phyloP scores from a whole-genome alignment of 257 asterid species.

The Knoxia roxburghii region DNA sequence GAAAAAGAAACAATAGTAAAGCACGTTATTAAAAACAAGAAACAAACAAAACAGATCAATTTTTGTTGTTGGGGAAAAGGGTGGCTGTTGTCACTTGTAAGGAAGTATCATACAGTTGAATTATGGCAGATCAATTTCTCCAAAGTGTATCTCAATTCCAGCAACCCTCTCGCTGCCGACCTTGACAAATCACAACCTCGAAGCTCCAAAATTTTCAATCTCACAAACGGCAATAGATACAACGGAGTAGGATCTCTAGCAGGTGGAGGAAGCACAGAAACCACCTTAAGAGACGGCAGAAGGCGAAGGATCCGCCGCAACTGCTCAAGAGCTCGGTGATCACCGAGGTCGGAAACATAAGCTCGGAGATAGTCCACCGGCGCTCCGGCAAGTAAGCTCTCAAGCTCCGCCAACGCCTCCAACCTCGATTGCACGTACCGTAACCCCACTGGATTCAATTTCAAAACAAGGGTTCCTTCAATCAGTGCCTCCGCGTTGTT shows the following conservation, averaged over 20 bases:
- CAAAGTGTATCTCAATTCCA: constrained; percentile 78
- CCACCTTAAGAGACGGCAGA: constrained; percentile 72
- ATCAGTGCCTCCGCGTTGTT: constrained; percentile 62
- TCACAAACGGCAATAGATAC: constrained; percentile 62
- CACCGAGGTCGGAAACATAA: constrained; percentile 92
- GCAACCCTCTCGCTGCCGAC: constrained; percentile 72
- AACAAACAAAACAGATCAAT: no score
- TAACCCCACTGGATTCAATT: constrained; percentile 85
- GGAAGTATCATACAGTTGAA: constrained; percentile 50
- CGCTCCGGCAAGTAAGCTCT: constrained; percentile 76
- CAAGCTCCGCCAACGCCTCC: constrained; percentile 80
- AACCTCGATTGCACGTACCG: constrained; percentile 84
- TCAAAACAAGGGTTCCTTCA: constrained; percentile 71
- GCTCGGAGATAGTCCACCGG: constrained; percentile 97
- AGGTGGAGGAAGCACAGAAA: constrained; percentile 63
- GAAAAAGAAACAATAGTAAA: background rate
- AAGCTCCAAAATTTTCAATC: constrained; percentile 79
- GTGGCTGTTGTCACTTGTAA: background rate
- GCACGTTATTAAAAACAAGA: background rate
- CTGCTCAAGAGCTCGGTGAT: constrained; percentile 95
- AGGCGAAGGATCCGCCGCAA: constrained; percentile 72
- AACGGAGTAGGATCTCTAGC: constrained; percentile 84
- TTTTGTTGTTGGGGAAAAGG: no score
- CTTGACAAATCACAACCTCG: constrained; percentile 90
- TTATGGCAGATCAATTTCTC: constrained; percentile 91